These are phyloP conservation scores for Pecoramyces ruminantium DNA, from an alignment of 192 early-diverging fungal species.

Conservation along the genomic window DNA sequence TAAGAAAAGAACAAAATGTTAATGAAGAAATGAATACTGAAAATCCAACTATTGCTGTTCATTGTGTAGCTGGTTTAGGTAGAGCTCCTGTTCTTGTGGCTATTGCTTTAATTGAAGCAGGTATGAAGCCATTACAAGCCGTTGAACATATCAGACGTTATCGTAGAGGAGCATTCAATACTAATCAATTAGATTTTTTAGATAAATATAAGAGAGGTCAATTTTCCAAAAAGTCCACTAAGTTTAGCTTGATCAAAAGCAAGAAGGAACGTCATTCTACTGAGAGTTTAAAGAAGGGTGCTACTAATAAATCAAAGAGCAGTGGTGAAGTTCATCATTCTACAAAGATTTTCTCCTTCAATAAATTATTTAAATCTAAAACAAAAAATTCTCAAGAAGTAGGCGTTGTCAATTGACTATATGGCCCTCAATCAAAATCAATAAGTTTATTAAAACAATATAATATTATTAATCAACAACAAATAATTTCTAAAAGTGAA, in stretches of 20 bases:
- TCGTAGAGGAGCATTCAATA: conserved; percentile 66
- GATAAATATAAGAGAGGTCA: conserved; percentile 3
- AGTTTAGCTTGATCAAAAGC: not conserved
- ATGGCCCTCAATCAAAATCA: not conserved
- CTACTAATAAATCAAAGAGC: not conserved
- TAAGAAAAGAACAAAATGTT: conserved; percentile 1
- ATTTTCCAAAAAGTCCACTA: not conserved
- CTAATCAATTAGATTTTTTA: conserved; percentile 50
- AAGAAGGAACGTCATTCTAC: not conserved
- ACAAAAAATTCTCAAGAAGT: not conserved
- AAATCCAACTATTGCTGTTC: conserved; percentile 54
- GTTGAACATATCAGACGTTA: conserved; percentile 54
- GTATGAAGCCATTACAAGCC: conserved; percentile 57
- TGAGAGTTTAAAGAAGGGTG: not conserved
- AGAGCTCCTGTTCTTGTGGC: conserved; percentile 84
- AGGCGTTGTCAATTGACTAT: not conserved
- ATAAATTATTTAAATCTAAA: not conserved
- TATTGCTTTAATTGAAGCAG: conserved; percentile 58
- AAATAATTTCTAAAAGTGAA: no score
- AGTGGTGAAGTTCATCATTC: not conserved
- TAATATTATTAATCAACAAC: no score
- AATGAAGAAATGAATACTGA: conserved; percentile 15
- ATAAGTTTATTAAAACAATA: no score
- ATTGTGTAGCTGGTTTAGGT: conserved; percentile 90
- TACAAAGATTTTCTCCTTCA: not conserved